Conservation (phyloP, 2,329 filamentous ascomycete genomes). For the Fusarium irregulare region DNA sequence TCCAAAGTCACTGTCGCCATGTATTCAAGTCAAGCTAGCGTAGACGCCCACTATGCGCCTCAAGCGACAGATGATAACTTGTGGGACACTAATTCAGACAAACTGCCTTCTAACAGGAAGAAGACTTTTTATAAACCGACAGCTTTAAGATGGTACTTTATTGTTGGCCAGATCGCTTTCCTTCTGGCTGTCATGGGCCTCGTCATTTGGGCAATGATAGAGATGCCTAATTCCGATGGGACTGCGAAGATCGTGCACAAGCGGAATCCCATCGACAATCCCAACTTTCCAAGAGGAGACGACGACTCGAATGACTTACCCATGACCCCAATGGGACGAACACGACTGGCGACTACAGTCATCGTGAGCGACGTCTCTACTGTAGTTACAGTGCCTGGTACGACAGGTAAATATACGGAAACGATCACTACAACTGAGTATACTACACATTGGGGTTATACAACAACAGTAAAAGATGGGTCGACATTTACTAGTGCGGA, state of each 20-base stretch:
- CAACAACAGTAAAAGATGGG: slow-evolving; percentile 25
- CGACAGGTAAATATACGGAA: slow-evolving; percentile 38
- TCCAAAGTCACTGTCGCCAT: slow-evolving; percentile 19
- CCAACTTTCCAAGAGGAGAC: neutral
- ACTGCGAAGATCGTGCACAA: slow-evolving; percentile 37
- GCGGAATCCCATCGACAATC: slow-evolving; percentile 6
- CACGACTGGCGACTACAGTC: slow-evolving; percentile 28
- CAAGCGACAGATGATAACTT: slow-evolving; percentile 39
- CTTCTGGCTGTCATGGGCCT: slow-evolving; percentile 39
- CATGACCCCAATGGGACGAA: slow-evolving; percentile 6
- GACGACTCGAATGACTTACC: neutral
- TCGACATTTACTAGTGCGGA: slow-evolving; percentile 12
- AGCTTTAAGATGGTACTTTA: slow-evolving; percentile 44
- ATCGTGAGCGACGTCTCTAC: slow-evolving; percentile 30
- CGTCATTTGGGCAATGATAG: slow-evolving; percentile 39
- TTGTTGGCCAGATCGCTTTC: slow-evolving; percentile 30
- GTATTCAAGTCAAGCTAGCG: slow-evolving; percentile 35
- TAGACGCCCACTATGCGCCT: slow-evolving; percentile 39
- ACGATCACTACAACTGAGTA: slow-evolving; percentile 28
- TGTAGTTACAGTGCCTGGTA: slow-evolving; percentile 36
- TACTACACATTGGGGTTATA: slow-evolving; percentile 16
- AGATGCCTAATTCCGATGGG: slow-evolving; percentile 43
- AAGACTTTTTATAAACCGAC: slow-evolving; percentile 42
- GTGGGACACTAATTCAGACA: slow-evolving; percentile 33
- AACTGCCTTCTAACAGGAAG: slow-evolving; percentile 29